Base-by-base conservation (phyloP, 495 filamentous ascomycete species). In the Aspergillus campestris region DNA sequence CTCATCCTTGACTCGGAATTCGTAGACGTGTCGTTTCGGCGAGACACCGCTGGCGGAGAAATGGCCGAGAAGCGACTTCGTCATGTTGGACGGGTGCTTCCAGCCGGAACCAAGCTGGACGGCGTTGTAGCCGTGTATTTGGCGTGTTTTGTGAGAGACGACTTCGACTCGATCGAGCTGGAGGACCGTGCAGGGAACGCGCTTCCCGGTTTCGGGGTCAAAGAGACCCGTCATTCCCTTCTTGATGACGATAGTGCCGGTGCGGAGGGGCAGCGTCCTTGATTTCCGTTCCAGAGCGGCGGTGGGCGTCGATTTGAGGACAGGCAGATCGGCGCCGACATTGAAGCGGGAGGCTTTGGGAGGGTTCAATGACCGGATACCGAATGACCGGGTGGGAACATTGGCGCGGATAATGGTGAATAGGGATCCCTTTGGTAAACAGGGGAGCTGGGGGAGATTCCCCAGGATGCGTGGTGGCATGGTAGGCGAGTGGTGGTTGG, bases 211-310 rank as follows among this genome's bases (percentile, higher is more conserved):
- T 43, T 76, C 74, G 0, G 79, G 62, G 57, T 87, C 83, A 73
- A 83, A 96, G 50, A 95, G 67, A 42, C 86, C 90, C 9, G 87
- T 94, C 84, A 98, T 96, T 58, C 92, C 92, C 66, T 87, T 88
- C 70, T 98, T 98, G 57, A 81, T 77, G 7, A 83, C 87, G 28
- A 97, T 73, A 13, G 82, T 82, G 31, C 92, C 92, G 28, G 87
- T 82, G 0, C 92, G 83, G 31, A 86, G 66, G 0, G 92, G 91
- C 7, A 89, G 80, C 0, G 84, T 84, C 46, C 74, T 71, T 39
- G 78, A 81, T 57, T 83, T 89, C 40, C 91, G 86, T 60, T 78
- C 73, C 31, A 96, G 78, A 5, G 91, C 89, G 10, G 88, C 89
- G 3, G 81, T 78, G 8, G 84, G 78, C 6, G 87, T 87, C 8